Evolutionary conservation across 805 yeast species (phyloP).

Genomic region (Saturnispora besseyi): DNA sequence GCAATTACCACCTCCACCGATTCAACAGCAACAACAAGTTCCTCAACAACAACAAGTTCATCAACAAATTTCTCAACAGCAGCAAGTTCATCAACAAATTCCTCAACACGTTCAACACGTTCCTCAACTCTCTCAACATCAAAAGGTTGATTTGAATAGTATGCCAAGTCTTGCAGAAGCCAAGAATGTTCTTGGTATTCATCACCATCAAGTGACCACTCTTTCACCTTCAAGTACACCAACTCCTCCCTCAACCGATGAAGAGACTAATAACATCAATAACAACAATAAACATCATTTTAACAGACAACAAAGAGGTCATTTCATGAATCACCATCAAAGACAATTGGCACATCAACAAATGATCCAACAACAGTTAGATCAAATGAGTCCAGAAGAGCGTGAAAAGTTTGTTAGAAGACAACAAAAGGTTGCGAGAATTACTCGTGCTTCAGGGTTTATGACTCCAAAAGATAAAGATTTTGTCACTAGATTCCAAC

Average conservation of each 20-base stretch:
- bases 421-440: constrained; percentile 66
- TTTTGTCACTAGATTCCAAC: constrained; percentile 86
- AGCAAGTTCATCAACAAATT: background rate
- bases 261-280: background rate
- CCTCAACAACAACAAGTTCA: constrained; percentile 15
- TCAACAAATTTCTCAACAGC: constrained; percentile 13
- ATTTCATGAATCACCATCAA: constrained; percentile 12
- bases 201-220: background rate
- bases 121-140: constrained; percentile 11
- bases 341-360: constrained; percentile 22
- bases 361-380: constrained; percentile 26
- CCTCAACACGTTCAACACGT: constrained; percentile 10
- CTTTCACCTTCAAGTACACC: constrained; percentile 1
- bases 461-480: constrained; percentile 98
- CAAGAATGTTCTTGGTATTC: constrained; percentile 1
- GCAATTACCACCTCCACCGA: constrained; percentile 13
- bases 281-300: constrained; percentile 9
- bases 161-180: constrained; percentile 18
- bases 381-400: constrained; percentile 59
- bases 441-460: constrained; percentile 77
- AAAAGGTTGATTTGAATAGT: constrained; percentile 15
- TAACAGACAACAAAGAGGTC: constrained; percentile 15
- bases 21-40: constrained; percentile 14
- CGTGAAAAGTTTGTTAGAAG: constrained; percentile 57
- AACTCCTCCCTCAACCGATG: constrained; percentile 8